phyloP scores from a whole-genome alignment of 2,329 filamentous ascomycete genomes.

The Rhytidhysteron rufulum region DNA sequence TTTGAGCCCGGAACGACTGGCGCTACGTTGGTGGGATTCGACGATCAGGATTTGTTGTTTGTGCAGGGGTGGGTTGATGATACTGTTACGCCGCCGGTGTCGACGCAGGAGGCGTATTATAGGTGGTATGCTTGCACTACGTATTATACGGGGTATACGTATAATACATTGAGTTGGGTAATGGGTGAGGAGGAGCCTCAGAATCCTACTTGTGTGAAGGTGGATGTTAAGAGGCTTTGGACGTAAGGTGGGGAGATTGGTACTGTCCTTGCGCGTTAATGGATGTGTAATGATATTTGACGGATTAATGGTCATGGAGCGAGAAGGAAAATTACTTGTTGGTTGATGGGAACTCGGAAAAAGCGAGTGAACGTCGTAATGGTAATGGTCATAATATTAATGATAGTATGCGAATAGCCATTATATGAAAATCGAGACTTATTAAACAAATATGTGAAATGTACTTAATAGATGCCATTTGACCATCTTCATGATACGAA shows the following conservation, averaged over 20 bases:
- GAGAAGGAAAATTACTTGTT: no score
- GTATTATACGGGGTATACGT: slow-evolving; percentile 38
- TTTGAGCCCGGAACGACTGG: slow-evolving; percentile 29
- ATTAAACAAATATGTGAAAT: no score
- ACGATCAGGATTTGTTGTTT: slow-evolving; percentile 34
- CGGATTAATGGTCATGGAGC: no score
- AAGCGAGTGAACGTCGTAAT: background rate
- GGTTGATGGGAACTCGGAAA: no score
- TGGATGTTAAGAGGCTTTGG: slow-evolving; percentile 38
- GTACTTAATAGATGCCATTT: no score
- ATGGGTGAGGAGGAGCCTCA: slow-evolving; percentile 38
- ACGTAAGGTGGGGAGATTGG: no score
- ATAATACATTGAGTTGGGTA: slow-evolving; percentile 43
- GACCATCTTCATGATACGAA: no score
- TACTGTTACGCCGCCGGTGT: slow-evolving; percentile 27
- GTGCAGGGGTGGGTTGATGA: slow-evolving; percentile 41
- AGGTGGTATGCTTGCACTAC: slow-evolving; percentile 47
- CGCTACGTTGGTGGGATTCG: slow-evolving; percentile 37
- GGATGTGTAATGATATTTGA: no score
- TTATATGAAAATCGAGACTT: no score
- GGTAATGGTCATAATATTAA: background rate
- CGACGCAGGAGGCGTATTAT: slow-evolving; percentile 25
- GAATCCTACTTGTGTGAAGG: slow-evolving; percentile 44
- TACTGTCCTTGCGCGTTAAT: no score
- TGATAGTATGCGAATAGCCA: background rate